Percentiles rank a stretch among this genome's conserved stretches.
phyloP scores from a whole-genome alignment of 805 yeast species.

The Danielozyma ontarioensis region DNA sequence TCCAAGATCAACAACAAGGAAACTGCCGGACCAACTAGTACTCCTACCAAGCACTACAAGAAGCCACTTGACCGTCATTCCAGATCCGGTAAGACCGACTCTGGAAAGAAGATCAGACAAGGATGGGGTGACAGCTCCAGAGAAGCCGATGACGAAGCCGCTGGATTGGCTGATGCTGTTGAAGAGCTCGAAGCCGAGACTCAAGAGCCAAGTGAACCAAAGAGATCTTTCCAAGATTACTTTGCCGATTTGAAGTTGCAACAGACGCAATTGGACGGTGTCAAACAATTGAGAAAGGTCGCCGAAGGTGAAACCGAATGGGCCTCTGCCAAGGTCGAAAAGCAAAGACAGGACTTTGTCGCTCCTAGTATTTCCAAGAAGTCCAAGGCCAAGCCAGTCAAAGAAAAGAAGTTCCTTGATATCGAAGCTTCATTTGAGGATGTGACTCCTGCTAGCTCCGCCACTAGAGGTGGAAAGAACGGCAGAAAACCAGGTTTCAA shows the following conservation, averaged over 20 bases:
- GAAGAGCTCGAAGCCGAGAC: conserved; percentile 35
- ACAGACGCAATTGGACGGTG: conserved; percentile 34
- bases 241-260: conserved; percentile 58
- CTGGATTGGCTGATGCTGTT: conserved; percentile 38
- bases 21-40: conserved; percentile 50
- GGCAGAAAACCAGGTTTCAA: conserved; percentile 23
- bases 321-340: conserved; percentile 53
- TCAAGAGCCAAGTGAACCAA: conserved; percentile 42
- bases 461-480: conserved; percentile 18
- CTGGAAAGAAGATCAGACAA: conserved; percentile 75
- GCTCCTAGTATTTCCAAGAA: conserved; percentile 63
- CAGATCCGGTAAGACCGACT: conserved; percentile 77
- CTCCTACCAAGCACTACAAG: conserved; percentile 53
- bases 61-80: conserved; percentile 78
- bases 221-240: conserved; percentile 82
- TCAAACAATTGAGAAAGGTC: conserved; percentile 41
- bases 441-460: conserved; percentile 36
- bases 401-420: conserved; percentile 77
- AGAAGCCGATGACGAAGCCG: conserved; percentile 64
- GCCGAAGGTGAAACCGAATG: conserved; percentile 57
- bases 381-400: conserved; percentile 65
- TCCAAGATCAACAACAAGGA: conserved; percentile 57
- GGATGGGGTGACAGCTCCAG: conserved; percentile 78
- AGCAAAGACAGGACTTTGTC: conserved; percentile 57
- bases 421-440: conserved; percentile 70